phyloP scores from a whole-genome alignment of 2,329 filamentous ascomycete species.

The Neopestalotiopsis clavispora region DNA sequence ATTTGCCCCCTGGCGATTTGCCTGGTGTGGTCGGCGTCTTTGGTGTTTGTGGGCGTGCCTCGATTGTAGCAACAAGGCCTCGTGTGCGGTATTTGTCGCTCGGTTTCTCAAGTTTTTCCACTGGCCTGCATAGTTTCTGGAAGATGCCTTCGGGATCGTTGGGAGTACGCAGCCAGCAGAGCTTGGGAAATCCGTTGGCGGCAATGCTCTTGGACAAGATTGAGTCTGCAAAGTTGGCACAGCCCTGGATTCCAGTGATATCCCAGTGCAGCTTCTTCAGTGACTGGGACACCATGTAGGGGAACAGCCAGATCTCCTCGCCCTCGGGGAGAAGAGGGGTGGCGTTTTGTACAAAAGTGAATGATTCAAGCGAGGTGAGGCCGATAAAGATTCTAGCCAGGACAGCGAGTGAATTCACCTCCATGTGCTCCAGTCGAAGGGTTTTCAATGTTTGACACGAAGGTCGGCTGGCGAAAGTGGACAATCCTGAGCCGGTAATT shows the following conservation, averaged over 20 bases:
- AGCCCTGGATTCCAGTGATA: conserved; percentile 55
- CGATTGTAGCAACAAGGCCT: conserved; percentile 28
- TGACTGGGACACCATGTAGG: conserved; percentile 62
- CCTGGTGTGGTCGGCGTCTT: conserved; percentile 42
- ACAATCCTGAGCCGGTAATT: conserved; percentile 60
- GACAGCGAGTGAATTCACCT: conserved; percentile 59
- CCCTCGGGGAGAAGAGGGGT: conserved; percentile 60
- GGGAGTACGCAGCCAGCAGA: conserved; percentile 66
- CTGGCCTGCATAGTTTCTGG: conserved; percentile 70
- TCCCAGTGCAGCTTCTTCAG: conserved; percentile 67
- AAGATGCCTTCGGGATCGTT: conserved; percentile 73
- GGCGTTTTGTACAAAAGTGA: conserved; percentile 60
- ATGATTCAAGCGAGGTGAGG: conserved; percentile 51
- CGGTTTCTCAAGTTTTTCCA: conserved; percentile 57
- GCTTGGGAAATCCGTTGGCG: conserved; percentile 64
- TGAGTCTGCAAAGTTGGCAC: conserved; percentile 57
- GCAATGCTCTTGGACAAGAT: conserved; percentile 69
- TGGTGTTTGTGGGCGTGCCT: conserved; percentile 28
- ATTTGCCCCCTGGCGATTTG: conserved; percentile 24
- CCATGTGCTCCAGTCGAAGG: conserved; percentile 61
- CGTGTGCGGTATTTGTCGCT: conserved; percentile 51
- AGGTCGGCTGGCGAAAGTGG: conserved; percentile 57
- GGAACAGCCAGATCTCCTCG: conserved; percentile 66
- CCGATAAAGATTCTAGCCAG: conserved; percentile 65
- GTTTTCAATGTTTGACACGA: conserved; percentile 50